Conservation (phyloP, 805 yeast genomes). For the Ogataea corticis region DNA sequence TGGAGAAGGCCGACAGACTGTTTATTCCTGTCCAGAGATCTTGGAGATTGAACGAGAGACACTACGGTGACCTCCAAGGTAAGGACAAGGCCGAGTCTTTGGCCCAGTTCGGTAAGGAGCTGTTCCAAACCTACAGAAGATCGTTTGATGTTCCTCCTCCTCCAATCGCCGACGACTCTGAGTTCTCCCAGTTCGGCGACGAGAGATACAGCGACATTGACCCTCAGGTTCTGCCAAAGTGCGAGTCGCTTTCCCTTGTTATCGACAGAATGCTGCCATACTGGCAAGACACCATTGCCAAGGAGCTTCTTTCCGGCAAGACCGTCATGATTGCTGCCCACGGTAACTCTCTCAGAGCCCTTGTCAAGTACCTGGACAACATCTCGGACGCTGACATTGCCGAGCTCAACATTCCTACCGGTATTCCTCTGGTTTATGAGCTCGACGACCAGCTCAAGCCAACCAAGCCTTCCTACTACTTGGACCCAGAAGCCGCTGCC, state of each 20-base stretch:
- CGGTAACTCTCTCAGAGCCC: constrained; percentile 97
- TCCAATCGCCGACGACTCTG: constrained; percentile 68
- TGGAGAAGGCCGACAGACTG: constrained; percentile 83
- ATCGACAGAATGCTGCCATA: constrained; percentile 95
- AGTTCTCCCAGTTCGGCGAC: constrained; percentile 85
- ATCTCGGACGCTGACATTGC: constrained; percentile 92
- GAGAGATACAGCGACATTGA: constrained; percentile 82
- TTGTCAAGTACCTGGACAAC: constrained; percentile 92
- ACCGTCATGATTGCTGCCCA: constrained; percentile 94
- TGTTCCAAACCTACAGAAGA: constrained; percentile 97
- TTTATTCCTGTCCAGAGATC: constrained; percentile 91
- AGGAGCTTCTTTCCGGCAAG: constrained; percentile 81
- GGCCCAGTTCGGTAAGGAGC: constrained; percentile 83
- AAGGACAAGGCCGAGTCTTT: constrained; percentile 95
- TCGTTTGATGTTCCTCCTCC: constrained; percentile 98
- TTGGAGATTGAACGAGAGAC: constrained; percentile 99
- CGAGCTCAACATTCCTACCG: constrained; percentile 95
- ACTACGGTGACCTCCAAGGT: constrained; percentile 98
- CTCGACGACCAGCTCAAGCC: constrained; percentile 86
- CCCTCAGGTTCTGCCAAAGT: constrained; percentile 84
- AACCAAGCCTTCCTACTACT: constrained; percentile 90
- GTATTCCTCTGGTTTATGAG: constrained; percentile 97
- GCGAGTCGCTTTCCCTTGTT: constrained; percentile 92
- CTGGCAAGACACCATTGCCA: constrained; percentile 92
- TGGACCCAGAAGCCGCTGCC: constrained; percentile 99